Base-by-base conservation (phyloP, 2,329 filamentous ascomycete species). In the Elsinoe fawcettii region DNA sequence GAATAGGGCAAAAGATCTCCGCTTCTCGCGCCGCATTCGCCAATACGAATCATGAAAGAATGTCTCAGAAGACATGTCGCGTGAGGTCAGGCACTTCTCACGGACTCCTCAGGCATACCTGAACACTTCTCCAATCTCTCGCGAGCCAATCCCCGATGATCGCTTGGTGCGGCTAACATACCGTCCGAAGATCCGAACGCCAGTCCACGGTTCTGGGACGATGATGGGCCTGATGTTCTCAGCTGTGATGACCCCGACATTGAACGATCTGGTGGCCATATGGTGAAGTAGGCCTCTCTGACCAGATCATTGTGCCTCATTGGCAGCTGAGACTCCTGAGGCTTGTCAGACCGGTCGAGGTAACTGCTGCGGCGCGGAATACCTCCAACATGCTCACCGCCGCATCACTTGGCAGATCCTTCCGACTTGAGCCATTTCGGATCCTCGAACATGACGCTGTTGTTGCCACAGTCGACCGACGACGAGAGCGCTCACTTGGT, bases 401-500 rank as follows among this genome's bases (percentile, higher is more conserved):
- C 41, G 41, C 22, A 46, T 8, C n/a, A 16, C 41, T 46, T 46
- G 41, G 41, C 41, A 46, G n/a, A 46, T 46, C 41, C 41, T 46
- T 7, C 22, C 41, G 41, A 46, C 41, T 14, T 27, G 41, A 30
- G 27, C 27, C 27, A 30, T n/a, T n/a, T n/a, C n/a, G n/a, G n/a
- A n/a, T n/a, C n/a, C n/a, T n/a, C n/a, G n/a, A n/a, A 30, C 27
- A 30, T 30, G 27, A 30, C 27, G 27, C 5, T 9, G 27, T 30
- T 30, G 27, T 30, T 30, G 27, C 27, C 27, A 30, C 27, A 30
- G 27, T 30, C 27, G 27, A 9, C 5, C 27, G 5, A 30, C 27
- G 9, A 30, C 27, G 9, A 30, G 9, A 5, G 27, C 27, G 27
- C n/a, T n/a, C n/a, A n/a, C n/a, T n/a, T n/a, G n/a, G n/a, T n/a